phyloP scores from a whole-genome alignment of 2,329 filamentous ascomycete genomes.

The Claviceps fusiformis region DNA sequence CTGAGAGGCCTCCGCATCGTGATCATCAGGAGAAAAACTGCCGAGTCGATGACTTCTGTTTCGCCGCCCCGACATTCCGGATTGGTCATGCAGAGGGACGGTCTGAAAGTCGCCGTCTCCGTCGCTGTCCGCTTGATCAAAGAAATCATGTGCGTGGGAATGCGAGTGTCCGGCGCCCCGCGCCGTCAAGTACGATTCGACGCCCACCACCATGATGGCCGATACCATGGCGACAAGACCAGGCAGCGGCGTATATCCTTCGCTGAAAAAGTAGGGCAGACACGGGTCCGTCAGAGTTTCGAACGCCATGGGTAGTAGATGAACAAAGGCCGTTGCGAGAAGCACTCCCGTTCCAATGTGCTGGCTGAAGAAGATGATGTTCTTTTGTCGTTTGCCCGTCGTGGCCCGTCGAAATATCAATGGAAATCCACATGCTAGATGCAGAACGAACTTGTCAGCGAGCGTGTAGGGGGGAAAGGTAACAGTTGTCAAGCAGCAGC shows the following conservation, averaged over 20 bases:
- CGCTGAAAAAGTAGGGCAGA: conserved; percentile 65
- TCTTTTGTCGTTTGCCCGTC: conserved; percentile 42
- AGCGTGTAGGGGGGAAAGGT: no score
- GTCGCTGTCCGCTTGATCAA: conserved; percentile 35
- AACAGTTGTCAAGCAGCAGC: no score
- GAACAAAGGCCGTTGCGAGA: conserved; percentile 77
- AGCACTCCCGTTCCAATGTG: conserved; percentile 74
- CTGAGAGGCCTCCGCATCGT: conserved; percentile 36
- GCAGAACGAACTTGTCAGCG: neutral
- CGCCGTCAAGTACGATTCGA: conserved; percentile 82
- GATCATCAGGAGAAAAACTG: conserved; percentile 37
- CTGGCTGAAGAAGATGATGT: conserved; percentile 52
- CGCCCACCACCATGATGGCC: conserved; percentile 66
- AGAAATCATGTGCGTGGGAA: conserved; percentile 35
- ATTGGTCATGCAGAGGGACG: conserved; percentile 9
- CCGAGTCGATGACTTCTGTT: conserved; percentile 27
- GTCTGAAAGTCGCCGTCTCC: conserved; percentile 19
- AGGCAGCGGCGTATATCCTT: conserved; percentile 65
- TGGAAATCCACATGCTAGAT: conserved; percentile 50
- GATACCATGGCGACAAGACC: conserved; percentile 72
- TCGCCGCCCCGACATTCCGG: conserved; percentile 25
- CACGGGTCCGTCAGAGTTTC: conserved; percentile 53
- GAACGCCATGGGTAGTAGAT: conserved; percentile 58
- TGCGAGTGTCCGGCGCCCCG: conserved; percentile 49
- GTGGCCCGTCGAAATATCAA: conserved; percentile 47